Evolutionary conservation across 2,329 filamentous ascomycete genomes (phyloP).

Genomic region (Dactylellina cionopaga): DNA sequence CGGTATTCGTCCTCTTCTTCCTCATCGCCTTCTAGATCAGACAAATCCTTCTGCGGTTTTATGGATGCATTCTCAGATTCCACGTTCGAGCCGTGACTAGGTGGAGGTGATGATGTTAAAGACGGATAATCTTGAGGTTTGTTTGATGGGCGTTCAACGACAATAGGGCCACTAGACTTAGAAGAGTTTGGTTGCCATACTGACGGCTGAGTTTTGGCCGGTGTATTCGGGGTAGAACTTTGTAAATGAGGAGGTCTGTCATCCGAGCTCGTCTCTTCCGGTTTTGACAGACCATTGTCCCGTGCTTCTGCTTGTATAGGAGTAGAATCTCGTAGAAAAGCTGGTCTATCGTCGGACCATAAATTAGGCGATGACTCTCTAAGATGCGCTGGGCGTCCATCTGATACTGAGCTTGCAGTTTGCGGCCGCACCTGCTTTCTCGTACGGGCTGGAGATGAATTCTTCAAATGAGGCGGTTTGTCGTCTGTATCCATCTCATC

Average conservation of each 20-base stretch:
- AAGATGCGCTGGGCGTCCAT: background rate
- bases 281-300: background rate
- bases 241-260: slow-evolving; percentile 29
- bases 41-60: background rate
- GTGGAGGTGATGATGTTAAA: slow-evolving; percentile 22
- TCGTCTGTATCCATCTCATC: slow-evolving; percentile 31
- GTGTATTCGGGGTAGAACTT: slow-evolving; percentile 20
- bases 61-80: slow-evolving; percentile 16
- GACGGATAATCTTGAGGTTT: background rate
- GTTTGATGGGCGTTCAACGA: background rate
- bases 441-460: background rate
- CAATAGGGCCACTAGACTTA: background rate
- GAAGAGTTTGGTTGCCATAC: background rate
- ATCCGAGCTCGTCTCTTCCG: background rate
- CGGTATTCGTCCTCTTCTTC: slow-evolving; percentile 36
- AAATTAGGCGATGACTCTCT: background rate
- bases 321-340: slow-evolving; percentile 21
- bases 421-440: background rate
- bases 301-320: background rate
- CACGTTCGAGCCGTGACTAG: background rate
- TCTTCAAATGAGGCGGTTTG: slow-evolving; percentile 4
- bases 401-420: background rate
- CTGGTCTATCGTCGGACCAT: slow-evolving; percentile 23
- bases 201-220: slow-evolving; percentile 7
- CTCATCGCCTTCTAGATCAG: background rate